phyloP scores from a whole-genome alignment of 176 grass and related monocot species.

The Tillandsia leiboldiana region DNA sequence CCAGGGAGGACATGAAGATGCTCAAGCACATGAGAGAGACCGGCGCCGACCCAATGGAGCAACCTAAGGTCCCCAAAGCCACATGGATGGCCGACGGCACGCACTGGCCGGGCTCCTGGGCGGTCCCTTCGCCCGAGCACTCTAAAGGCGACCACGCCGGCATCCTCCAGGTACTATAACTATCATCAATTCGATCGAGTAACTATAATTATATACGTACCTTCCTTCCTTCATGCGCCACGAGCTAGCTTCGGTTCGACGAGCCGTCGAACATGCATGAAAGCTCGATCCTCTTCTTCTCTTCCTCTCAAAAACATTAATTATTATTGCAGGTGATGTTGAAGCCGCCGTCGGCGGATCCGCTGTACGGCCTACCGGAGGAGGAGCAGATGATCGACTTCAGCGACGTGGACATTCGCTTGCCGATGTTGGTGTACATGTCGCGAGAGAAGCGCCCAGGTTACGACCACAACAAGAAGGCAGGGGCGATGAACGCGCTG shows the following conservation, averaged over 20 bases:
- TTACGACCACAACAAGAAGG: slow-evolving; percentile 99
- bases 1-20: slow-evolving; percentile 95
- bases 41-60: slow-evolving; percentile 58
- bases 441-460: slow-evolving; percentile 74
- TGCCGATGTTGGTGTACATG: slow-evolving; percentile 86
- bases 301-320: background rate
- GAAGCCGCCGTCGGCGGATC: slow-evolving; percentile 58
- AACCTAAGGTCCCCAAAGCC: slow-evolving; percentile 78
- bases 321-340: slow-evolving; percentile 58
- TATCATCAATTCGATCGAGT: background rate
- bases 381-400: slow-evolving; percentile 77
- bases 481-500: slow-evolving; percentile 86
- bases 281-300: background rate
- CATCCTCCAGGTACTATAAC: slow-evolving; percentile 49
- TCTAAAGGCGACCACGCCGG: slow-evolving; percentile 75
- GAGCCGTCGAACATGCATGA: too few species aligned
- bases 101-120: slow-evolving; percentile 86
- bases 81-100: slow-evolving; percentile 99
- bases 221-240: background rate
- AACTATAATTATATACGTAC: background rate
- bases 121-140: slow-evolving; percentile 44
- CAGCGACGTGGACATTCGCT: slow-evolving; percentile 74
- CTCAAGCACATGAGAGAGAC: slow-evolving; percentile 78
- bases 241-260: background rate
- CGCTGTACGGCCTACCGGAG: slow-evolving; percentile 60